Conservation (phyloP, 306 rosid species). For the Dryas alaskensis region DNA sequence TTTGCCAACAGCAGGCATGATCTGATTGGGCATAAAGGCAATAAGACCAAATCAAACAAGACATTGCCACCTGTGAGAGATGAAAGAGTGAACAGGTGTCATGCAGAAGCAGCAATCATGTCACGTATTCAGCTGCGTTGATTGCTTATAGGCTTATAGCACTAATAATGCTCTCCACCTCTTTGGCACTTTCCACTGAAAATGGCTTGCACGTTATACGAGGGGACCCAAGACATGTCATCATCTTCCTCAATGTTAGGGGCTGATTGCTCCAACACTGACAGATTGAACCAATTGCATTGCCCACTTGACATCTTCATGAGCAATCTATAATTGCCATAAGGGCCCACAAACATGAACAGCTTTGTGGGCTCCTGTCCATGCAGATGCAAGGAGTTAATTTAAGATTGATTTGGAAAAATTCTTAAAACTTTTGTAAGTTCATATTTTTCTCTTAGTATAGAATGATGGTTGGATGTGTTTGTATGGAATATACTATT, state of each 20-base stretch:
- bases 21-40: not conserved
- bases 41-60: not conserved
- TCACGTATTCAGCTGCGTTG: not conserved
- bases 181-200: not conserved
- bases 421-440: too few relatives aligned
- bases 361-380: not conserved
- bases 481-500: too few relatives aligned
- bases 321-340: not conserved
- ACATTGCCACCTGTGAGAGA: not conserved
- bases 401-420: not conserved
- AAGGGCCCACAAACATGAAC: not conserved
- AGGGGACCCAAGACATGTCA: not conserved
- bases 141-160: not conserved
- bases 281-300: not conserved
- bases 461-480: too few relatives aligned
- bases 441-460: too few relatives aligned
- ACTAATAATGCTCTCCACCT: not conserved
- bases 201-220: not conserved
- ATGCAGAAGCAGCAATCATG: not conserved
- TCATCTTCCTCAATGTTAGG: conserved; percentile 4
- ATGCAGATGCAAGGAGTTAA: not conserved
- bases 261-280: not conserved
- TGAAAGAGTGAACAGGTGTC: not conserved
- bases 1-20: not conserved
- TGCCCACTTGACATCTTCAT: not conserved